Evolutionary conservation across 2,329 filamentous ascomycete species (phyloP).

Genomic region (Zasmidium citrigriseum): DNA sequence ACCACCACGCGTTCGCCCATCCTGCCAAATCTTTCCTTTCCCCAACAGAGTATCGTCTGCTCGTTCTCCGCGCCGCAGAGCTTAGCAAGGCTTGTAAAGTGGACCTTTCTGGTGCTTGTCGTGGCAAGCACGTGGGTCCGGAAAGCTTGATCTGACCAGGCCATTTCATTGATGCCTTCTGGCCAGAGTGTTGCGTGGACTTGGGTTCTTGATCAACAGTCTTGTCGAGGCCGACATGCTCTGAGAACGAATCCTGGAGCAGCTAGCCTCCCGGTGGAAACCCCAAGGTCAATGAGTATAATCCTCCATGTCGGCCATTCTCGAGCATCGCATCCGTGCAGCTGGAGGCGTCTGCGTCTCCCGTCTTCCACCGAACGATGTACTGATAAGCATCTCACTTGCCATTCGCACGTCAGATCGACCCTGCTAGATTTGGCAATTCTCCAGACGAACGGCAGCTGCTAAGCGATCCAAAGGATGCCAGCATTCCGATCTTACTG

Average conservation of each 20-base stretch:
- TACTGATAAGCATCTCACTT: background rate
- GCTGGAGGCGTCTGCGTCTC: background rate
- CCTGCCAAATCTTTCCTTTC: background rate
- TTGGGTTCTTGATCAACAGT: too few species aligned
- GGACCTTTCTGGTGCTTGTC: background rate
- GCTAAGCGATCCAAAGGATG: background rate
- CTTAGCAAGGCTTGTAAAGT: background rate
- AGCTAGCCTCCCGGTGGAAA: too few species aligned
- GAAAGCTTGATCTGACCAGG: background rate
- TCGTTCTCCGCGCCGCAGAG: background rate
- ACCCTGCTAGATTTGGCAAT: background rate
- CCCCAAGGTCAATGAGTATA: too few species aligned
- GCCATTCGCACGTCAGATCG: background rate
- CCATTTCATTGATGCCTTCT: too few species aligned
- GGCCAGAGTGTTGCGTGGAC: too few species aligned
- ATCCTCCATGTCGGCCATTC: background rate
- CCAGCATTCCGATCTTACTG: background rate
- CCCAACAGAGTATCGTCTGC: background rate
- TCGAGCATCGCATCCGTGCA: background rate
- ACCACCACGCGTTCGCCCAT: background rate
- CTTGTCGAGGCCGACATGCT: too few species aligned
- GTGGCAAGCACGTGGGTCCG: background rate
- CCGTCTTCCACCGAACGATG: background rate
- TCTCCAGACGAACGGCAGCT: background rate
- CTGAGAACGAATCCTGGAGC: too few species aligned